Percentiles rank a stretch among this genome's conserved stretches.
Conservation (phyloP, 2,329 filamentous ascomycete genomes). For the Pseudogymnoascus sp. region DNA sequence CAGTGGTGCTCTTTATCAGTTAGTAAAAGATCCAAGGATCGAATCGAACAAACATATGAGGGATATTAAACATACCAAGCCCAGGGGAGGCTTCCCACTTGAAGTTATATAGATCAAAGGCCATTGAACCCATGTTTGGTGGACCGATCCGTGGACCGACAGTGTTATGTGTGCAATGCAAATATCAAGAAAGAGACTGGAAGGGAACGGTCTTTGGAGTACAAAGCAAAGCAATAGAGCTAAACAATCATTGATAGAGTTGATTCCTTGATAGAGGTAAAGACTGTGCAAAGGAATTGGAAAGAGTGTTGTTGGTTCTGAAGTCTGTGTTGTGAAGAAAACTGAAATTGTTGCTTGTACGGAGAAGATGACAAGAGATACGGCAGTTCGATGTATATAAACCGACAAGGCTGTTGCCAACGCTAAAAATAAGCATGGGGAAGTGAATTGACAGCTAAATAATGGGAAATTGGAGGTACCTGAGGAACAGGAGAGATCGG, state of each 20-base stretch:
- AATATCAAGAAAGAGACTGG: not conserved
- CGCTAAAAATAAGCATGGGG: not conserved
- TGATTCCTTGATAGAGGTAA: not conserved
- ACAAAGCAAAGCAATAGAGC: not conserved
- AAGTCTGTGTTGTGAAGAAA: not conserved
- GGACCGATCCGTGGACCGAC: not conserved
- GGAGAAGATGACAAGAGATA: not conserved
- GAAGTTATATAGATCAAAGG: conserved; percentile 13
- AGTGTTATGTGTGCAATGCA: not conserved
- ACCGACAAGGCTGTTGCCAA: not conserved
- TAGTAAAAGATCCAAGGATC: conserved; percentile 7
- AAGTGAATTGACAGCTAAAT: not conserved
- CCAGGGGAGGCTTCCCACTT: conserved; percentile 26
- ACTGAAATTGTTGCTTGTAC: not conserved
- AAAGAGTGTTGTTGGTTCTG: not conserved
- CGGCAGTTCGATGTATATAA: not conserved
- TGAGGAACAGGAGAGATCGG: not conserved
- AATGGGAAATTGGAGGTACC: not conserved
- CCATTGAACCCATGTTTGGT: conserved; percentile 15
- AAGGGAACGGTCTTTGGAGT: not conserved
- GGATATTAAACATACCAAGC: conserved; percentile 18
- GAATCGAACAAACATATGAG: not conserved
- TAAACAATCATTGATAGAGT: not conserved
- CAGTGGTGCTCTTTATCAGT: conserved; percentile 26
- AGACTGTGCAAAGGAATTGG: not conserved